phyloP scores from a whole-genome alignment of 2,329 filamentous ascomycete species.

The Pleurostoma richardsiae region DNA sequence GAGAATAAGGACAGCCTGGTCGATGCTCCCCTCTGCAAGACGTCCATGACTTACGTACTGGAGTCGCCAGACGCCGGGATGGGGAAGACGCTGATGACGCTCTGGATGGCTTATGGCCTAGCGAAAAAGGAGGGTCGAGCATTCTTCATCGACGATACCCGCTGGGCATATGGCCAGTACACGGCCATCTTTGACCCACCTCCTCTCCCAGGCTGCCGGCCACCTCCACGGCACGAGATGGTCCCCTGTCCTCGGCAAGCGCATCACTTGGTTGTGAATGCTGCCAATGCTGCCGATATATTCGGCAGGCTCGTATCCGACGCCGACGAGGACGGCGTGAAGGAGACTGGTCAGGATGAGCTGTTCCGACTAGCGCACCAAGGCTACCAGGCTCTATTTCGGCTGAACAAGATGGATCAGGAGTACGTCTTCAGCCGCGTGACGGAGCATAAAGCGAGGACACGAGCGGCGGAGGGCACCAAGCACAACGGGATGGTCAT shows the following conservation, averaged over 20 bases:
- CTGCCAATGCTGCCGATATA: constrained; percentile 58
- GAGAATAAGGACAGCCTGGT: constrained; percentile 35
- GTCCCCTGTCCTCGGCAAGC: constrained; percentile 75
- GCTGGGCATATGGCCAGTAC: constrained; percentile 78
- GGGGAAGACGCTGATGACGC: constrained; percentile 68
- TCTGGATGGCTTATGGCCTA: constrained; percentile 82
- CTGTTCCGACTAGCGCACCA: constrained; percentile 64
- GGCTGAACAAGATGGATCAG: constrained; percentile 60
- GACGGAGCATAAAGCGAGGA: constrained; percentile 45
- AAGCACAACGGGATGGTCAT: constrained; percentile 51
- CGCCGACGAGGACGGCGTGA: constrained; percentile 28
- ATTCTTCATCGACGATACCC: constrained; percentile 81
- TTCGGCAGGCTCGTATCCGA: constrained; percentile 51
- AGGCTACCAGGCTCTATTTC: constrained; percentile 72
- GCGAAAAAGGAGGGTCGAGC: constrained; percentile 67
- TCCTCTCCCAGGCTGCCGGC: constrained; percentile 59
- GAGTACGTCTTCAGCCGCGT: constrained; percentile 59
- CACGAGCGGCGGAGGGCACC: constrained; percentile 32
- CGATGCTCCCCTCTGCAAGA: constrained; percentile 57
- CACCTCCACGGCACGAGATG: constrained; percentile 70
- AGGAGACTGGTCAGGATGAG: constrained; percentile 48
- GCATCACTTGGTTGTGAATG: constrained; percentile 68
- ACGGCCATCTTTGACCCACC: constrained; percentile 66
- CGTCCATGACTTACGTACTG: constrained; percentile 71
- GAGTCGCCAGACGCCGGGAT: constrained; percentile 72